These are phyloP conservation scores for Isatis tinctoria DNA, from an alignment of 345 rosid genomes.

Conservation along the genomic window DNA sequence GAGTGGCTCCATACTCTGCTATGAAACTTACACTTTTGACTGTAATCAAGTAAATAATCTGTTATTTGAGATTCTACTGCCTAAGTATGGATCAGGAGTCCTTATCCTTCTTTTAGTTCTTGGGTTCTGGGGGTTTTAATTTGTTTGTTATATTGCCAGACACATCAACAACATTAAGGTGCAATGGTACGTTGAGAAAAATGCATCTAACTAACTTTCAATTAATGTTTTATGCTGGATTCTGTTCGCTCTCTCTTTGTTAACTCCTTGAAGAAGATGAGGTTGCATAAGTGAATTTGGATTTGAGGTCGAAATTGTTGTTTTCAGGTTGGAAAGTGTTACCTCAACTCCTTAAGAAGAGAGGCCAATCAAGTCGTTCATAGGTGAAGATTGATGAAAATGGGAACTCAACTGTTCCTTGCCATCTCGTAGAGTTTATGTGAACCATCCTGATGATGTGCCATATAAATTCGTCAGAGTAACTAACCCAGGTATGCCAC, in stretches of 20 bases:
- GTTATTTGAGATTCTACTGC: not conserved
- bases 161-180: not conserved
- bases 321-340: not conserved
- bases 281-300: not conserved
- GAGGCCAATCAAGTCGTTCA: slow-evolving; percentile 87
- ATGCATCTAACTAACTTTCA: not conserved
- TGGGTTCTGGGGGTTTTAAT: not conserved
- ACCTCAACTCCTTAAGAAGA: slow-evolving; percentile 50
- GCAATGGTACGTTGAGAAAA: not conserved
- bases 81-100: not conserved
- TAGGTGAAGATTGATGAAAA: slow-evolving; percentile 81
- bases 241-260: no score
- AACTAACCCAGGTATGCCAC: slow-evolving; percentile 80
- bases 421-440: slow-evolving; percentile 88
- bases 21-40: not conserved
- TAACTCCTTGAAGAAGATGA: no score
- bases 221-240: not conserved
- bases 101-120: not conserved
- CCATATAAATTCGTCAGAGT: slow-evolving; percentile 57
- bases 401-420: slow-evolving; percentile 68
- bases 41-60: not conserved
- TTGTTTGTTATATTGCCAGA: not conserved
- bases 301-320: slow-evolving; percentile 5
- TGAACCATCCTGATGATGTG: no score
- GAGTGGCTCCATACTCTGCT: not conserved